Percentiles rank a stretch among this genome's conserved stretches.
Conservation (phyloP, 2,329 filamentous ascomycete genomes). For the Neocucurbitaria cava region DNA sequence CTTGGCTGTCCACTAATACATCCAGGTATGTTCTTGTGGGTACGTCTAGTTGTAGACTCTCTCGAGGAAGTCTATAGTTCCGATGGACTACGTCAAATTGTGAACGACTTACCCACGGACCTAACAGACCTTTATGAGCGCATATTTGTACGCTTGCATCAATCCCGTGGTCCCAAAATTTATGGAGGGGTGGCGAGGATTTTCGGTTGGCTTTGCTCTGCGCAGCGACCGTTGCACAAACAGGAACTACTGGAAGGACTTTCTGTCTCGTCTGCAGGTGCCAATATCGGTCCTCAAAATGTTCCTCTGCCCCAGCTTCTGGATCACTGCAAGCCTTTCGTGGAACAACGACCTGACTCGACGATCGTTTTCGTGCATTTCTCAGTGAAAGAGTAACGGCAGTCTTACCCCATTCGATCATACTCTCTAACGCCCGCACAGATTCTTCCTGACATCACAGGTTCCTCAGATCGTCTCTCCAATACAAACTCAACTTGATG, state of each 20-base stretch:
- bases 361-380: conserved; percentile 26
- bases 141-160: conserved; percentile 9
- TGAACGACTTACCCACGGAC: conserved; percentile 16
- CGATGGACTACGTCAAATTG: conserved; percentile 6
- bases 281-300: conserved; percentile 6
- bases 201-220: conserved; percentile 22
- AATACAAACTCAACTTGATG: neutral
- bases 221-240: conserved; percentile 14
- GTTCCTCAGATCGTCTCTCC: neutral
- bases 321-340: conserved; percentile 32
- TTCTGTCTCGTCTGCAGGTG: neutral
- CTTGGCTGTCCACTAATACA: neutral
- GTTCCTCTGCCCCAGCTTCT: conserved; percentile 19
- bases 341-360: conserved; percentile 22
- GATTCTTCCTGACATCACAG: neutral
- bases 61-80: conserved; percentile 8
- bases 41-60: conserved; percentile 13
- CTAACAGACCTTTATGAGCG: conserved; percentile 10
- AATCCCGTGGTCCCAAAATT: conserved; percentile 1
- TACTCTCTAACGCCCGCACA: neutral
- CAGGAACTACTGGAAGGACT: conserved; percentile 14
- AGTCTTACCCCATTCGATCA: neutral
- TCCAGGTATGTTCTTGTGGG: conserved; percentile 21
- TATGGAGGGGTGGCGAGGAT: conserved; percentile 11
- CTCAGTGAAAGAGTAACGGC: conserved; percentile 22